Base-by-base conservation (phyloP, 345 rosid species). In the Pugionium cornutum region DNA sequence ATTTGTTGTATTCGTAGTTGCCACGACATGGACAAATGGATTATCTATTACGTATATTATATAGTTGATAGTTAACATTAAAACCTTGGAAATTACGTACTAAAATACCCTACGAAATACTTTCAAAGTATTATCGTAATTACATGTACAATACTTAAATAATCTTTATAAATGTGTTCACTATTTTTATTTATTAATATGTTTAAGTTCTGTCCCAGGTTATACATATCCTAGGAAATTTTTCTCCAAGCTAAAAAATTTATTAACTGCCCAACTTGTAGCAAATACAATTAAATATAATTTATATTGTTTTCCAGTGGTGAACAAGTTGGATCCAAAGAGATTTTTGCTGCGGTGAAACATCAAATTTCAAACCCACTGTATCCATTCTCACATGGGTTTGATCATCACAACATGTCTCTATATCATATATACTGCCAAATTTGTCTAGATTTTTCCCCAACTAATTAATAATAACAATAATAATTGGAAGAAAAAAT, bases 371-470 rank as follows among this genome's bases (percentile, higher is more conserved):
- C 72, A 73, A 73, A 73, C 58, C 63, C 34, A 54, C 51, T 67
- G 51, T 53, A 53, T 37, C 66, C 39, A 68, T 60, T 78, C 68
- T 70, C 85, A 75, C 84, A 81, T 82, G 83, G 80, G 70, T 68
- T 66, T 36, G 76, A 53, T 73, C 73, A 73, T 66, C 55, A 59
- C 62, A 67, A 70, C 69, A 63, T 78, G 79, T 67, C 56, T 70
- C 76, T 66, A 70, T 76, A 73, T 72, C 76, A 61, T 69, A 49
- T 70, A 73, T 75, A 69, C 77, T 44, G 53, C 42, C 53, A 77
- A 70, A 73, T 45, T 69, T 73, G 65, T 78, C 69, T 59, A 65
- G 57, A 60, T 53, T 69, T 71, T 46, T 75, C 68, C 49, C 51
- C 66, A 69, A 77, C 69, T 67, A 56, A 83, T 43, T 73, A 66